These are phyloP conservation scores for Scytalidium lignicola DNA, from an alignment of 2,329 filamentous ascomycete genomes.

Conservation along the genomic window DNA sequence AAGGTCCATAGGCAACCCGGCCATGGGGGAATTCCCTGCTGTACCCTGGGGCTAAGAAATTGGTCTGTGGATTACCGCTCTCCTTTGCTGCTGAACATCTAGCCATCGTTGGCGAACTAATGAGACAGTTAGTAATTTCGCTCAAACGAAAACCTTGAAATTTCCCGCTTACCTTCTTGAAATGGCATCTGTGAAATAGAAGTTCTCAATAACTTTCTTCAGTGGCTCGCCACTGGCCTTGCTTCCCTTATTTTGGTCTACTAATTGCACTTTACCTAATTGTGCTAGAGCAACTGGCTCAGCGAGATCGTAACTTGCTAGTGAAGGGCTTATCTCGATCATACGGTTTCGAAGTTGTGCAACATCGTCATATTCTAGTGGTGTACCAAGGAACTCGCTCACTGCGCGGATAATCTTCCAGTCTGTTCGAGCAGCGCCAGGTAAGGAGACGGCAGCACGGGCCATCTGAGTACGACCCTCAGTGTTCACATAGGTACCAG, in stretches of 20 bases:
- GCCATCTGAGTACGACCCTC: constrained; percentile 95
- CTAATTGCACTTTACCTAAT: constrained; percentile 88
- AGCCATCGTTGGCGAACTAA: constrained; percentile 94
- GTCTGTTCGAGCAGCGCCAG: constrained; percentile 87
- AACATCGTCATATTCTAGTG: constrained; percentile 90
- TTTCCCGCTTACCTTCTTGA: constrained; percentile 72
- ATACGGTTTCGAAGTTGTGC: constrained; percentile 86
- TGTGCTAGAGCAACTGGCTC: constrained; percentile 71
- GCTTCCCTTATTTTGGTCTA: constrained; percentile 90
- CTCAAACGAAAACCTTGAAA: constrained; percentile 3
- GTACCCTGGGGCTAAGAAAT: constrained; percentile 69
- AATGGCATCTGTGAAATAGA: constrained; percentile 97
- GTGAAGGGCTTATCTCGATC: constrained; percentile 86
- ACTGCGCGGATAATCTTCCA: constrained; percentile 98
- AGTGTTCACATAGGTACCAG: constrained; percentile 94
- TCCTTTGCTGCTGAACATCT: constrained; percentile 93
- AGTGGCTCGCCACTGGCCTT: constrained; percentile 69
- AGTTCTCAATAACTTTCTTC: constrained; percentile 86
- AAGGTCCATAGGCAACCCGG: constrained; percentile 26
- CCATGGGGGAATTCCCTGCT: constrained; percentile 25
- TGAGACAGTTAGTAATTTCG: constrained; percentile 1
- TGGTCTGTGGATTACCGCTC: constrained; percentile 69
- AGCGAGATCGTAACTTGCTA: constrained; percentile 85
- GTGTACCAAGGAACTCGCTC: constrained; percentile 82
- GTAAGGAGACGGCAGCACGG: constrained; percentile 80